phyloP scores from a whole-genome alignment of 148 eudicot genomes.

The Rhododendron kiyosumense region DNA sequence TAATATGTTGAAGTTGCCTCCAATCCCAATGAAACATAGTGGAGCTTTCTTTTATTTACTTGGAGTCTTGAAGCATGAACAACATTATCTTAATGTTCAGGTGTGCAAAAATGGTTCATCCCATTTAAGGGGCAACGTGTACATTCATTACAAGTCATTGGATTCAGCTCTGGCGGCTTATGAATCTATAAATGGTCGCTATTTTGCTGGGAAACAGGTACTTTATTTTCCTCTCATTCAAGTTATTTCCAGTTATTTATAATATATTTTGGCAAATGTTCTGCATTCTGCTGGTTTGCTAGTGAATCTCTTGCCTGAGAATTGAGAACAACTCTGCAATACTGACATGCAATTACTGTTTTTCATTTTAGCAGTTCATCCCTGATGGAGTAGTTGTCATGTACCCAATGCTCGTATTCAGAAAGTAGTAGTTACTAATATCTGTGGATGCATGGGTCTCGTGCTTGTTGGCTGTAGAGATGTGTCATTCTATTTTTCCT shows the following conservation, averaged over 20 bases:
- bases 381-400: background rate
- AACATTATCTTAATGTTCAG: constrained; percentile 28
- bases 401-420: background rate
- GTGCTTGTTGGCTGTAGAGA: background rate
- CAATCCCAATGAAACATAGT: background rate
- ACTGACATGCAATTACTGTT: constrained; percentile 6
- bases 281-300: background rate
- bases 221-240: background rate
- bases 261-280: constrained; percentile 6
- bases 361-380: background rate
- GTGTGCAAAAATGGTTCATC: constrained; percentile 86
- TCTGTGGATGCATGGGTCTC: background rate
- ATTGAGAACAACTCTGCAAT: background rate
- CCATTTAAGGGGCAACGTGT: constrained; percentile 94
- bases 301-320: background rate
- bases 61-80: background rate
- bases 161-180: constrained; percentile 78
- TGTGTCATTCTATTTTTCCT: background rate
- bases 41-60: background rate
- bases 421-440: background rate
- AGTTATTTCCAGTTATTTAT: background rate
- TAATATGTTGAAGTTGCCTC: background rate
- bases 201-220: constrained; percentile 95
- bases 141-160: constrained; percentile 77
- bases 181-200: constrained; percentile 80